Conservation (phyloP, 306 rosid species). For the Sophora flavescens region DNA sequence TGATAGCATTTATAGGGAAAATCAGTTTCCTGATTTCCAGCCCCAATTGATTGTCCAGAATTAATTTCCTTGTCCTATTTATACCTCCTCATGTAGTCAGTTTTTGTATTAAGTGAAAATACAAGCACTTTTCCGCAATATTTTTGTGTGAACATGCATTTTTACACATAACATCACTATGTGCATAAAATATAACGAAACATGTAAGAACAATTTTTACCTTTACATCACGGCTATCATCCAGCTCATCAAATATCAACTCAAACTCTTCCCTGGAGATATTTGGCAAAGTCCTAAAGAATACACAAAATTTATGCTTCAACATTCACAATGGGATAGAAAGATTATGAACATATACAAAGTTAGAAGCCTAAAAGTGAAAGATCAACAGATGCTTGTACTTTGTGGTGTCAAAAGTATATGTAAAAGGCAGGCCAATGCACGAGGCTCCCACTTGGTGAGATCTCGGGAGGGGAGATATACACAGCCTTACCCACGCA, state of each 20-base stretch:
- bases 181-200: conserved; percentile 28
- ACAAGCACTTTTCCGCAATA: too few species aligned
- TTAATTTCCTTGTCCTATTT: too few species aligned
- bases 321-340: conserved; percentile 44
- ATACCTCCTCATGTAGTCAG: too few species aligned
- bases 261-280: conserved; percentile 84
- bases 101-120: too few species aligned
- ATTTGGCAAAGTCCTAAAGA: conserved; percentile 81
- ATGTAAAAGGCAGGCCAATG: background rate
- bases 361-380: conserved; percentile 17
- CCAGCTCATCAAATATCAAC: conserved; percentile 91
- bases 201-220: conserved; percentile 49
- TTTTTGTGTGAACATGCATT: background rate
- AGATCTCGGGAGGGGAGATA: too few species aligned
- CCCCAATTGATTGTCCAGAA: too few species aligned
- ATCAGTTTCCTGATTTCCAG: too few species aligned
- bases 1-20: too few species aligned
- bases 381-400: conserved; percentile 23
- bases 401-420: background rate
- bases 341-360: conserved; percentile 22
- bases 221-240: conserved; percentile 84
- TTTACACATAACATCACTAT: background rate
- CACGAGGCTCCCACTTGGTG: too few species aligned
- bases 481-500: too few species aligned
- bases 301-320: conserved; percentile 41